A percentile compares a stretch with the other conserved stretches of the same genome.
Evolutionary conservation across 1,284 basidiomycete species (phyloP).

Genomic region (Heterobasidion irregulare): DNA sequence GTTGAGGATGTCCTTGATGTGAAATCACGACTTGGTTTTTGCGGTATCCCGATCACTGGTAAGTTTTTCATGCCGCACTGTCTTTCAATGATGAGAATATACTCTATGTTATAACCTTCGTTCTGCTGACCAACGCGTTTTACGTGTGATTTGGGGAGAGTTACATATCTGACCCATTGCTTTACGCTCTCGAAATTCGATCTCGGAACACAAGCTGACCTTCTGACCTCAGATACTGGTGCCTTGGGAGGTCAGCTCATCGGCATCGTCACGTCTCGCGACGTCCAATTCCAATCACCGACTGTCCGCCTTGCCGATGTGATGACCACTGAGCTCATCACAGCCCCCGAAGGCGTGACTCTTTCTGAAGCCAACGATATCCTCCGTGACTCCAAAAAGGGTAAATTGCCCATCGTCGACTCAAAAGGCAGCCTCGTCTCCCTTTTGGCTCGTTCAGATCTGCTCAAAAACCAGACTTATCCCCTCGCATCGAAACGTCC

Average conservation of each 20-base stretch:
- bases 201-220: constrained; percentile 11
- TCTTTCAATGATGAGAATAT: constrained; percentile 3
- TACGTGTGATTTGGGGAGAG: constrained; percentile 66
- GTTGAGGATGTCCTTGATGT: constrained; percentile 93
- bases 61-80: constrained; percentile 20
- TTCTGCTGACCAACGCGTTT: constrained; percentile 75
- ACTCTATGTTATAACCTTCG: constrained; percentile 65
- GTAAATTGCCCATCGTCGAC: constrained; percentile 92
- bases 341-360: constrained; percentile 80
- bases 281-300: constrained; percentile 87
- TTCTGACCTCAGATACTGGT: constrained; percentile 66
- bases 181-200: too few species aligned
- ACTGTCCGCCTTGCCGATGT: constrained; percentile 70
- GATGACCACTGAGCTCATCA: constrained; percentile 87
- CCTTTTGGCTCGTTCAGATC: constrained; percentile 90
- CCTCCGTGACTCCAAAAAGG: constrained; percentile 95
- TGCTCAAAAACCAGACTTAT: constrained; percentile 97
- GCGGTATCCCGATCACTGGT: constrained; percentile 98
- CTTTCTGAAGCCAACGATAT: constrained; percentile 92
- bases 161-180: constrained; percentile 8
- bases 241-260: constrained; percentile 84
- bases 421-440: constrained; percentile 68
- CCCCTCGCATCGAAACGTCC: constrained; percentile 93
- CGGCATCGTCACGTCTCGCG: constrained; percentile 95
- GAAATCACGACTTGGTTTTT: constrained; percentile 90